These are phyloP conservation scores for Botrytis tulipae DNA, from an alignment of 2,329 filamentous ascomycete species.

Conservation along the genomic window DNA sequence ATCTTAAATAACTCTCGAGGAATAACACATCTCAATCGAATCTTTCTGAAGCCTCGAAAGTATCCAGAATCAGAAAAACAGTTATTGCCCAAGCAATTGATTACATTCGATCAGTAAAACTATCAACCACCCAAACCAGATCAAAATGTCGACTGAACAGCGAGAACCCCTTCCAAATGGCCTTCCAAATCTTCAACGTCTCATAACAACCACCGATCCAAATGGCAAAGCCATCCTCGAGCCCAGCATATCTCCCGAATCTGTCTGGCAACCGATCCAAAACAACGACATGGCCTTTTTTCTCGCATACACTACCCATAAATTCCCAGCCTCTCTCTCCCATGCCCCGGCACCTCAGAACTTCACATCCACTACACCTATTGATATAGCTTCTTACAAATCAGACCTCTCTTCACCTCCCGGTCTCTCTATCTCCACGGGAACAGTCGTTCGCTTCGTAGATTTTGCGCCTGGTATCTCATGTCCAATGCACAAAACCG, in stretches of 20 bases:
- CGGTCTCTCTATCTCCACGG: slow-evolving; percentile 26
- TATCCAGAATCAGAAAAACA: background rate
- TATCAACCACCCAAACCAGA: background rate
- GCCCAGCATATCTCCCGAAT: slow-evolving; percentile 18
- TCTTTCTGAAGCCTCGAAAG: background rate
- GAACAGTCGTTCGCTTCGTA: slow-evolving; percentile 32
- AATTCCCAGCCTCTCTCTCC: slow-evolving; percentile 27
- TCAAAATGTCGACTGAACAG: background rate
- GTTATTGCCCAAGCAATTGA: background rate
- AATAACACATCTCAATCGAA: background rate
- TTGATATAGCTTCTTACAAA: slow-evolving; percentile 27
- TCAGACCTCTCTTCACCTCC: slow-evolving; percentile 28
- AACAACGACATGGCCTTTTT: slow-evolving; percentile 30
- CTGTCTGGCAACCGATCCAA: slow-evolving; percentile 26
- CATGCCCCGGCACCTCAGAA: background rate
- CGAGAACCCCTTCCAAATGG: slow-evolving; percentile 23
- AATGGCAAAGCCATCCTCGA: slow-evolving; percentile 30
- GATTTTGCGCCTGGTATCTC: slow-evolving; percentile 29
- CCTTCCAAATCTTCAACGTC: slow-evolving; percentile 29
- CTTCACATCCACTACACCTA: slow-evolving; percentile 13
- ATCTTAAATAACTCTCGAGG: background rate
- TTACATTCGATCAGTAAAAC: background rate
- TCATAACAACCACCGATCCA: slow-evolving; percentile 30
- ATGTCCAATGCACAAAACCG: slow-evolving; percentile 45
- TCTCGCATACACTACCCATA: slow-evolving; percentile 30